These are phyloP conservation scores for Lentinula sp. DNA, from an alignment of 768 basidiomycete species.

Conservation along the genomic window DNA sequence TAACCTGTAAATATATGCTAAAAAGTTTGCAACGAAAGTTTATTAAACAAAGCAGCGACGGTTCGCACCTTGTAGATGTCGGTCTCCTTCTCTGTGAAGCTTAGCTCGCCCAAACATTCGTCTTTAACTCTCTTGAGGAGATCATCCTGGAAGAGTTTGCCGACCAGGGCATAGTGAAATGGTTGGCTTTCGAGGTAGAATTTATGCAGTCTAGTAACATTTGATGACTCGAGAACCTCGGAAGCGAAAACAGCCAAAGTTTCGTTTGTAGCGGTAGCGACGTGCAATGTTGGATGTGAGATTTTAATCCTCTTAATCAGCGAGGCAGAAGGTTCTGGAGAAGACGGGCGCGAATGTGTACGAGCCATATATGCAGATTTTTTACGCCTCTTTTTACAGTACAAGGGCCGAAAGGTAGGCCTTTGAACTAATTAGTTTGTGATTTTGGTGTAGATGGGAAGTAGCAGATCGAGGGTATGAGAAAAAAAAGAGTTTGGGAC, in stretches of 20 bases:
- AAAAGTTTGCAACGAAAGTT: conserved; percentile 1
- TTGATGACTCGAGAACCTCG: conserved; percentile 51
- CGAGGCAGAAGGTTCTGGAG: conserved; percentile 24
- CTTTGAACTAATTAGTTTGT: not conserved
- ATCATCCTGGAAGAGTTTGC: conserved; percentile 78
- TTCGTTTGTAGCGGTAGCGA: conserved; percentile 17
- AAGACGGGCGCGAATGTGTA: conserved; percentile 40
- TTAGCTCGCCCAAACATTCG: conserved; percentile 73
- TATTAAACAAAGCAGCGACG: conserved; percentile 1
- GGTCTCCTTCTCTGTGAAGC: conserved; percentile 91
- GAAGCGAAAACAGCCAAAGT: conserved; percentile 39
- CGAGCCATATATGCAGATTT: conserved; percentile 29
- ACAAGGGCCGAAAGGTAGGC: not conserved
- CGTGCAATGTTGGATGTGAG: conserved; percentile 14
- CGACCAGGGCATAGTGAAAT: conserved; percentile 79
- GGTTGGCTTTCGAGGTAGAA: conserved; percentile 58
- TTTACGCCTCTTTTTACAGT: not conserved
- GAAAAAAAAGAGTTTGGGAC: not conserved
- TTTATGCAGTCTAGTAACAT: conserved; percentile 46
- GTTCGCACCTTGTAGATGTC: conserved; percentile 88
- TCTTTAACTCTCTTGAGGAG: conserved; percentile 78
- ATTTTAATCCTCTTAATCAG: conserved; percentile 24
- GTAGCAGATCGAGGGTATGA: not conserved
- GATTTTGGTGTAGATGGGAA: not conserved
- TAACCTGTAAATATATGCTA: conserved; percentile 50